Conservation (phyloP, 2,329 filamentous ascomycete genomes). For the Emericellopsis atlantica region DNA sequence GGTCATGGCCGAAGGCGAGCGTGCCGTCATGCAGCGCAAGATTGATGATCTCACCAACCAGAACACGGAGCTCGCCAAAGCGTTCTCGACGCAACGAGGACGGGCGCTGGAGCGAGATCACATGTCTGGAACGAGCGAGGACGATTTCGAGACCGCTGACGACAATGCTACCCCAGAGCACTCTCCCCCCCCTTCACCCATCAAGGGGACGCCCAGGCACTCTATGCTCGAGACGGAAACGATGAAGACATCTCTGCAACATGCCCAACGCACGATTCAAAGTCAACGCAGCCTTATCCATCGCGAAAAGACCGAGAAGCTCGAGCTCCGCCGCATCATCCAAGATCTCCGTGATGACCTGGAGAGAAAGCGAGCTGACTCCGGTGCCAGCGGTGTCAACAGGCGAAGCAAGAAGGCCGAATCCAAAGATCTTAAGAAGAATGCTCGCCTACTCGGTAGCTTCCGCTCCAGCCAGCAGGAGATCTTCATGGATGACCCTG, state of each 20-base stretch:
- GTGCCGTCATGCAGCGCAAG: constrained; percentile 65
- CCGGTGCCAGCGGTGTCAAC: constrained; percentile 27
- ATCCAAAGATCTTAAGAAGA: constrained; percentile 63
- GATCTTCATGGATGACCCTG: constrained; percentile 64
- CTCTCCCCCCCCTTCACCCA: constrained; percentile 79
- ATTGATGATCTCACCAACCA: constrained; percentile 79
- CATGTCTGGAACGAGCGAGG: constrained; percentile 43
- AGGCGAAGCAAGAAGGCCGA: constrained; percentile 53
- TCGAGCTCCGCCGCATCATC: constrained; percentile 87
- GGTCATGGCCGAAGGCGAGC: constrained; percentile 66
- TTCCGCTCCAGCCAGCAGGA: constrained; percentile 65
- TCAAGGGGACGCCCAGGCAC: constrained; percentile 85
- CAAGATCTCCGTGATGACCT: constrained; percentile 92
- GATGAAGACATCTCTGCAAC: constrained; percentile 81
- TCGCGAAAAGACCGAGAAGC: constrained; percentile 95
- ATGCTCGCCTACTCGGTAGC: constrained; percentile 63
- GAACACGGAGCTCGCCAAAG: constrained; percentile 82
- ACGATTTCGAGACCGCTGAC: constrained; percentile 50
- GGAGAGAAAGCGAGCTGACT: constrained; percentile 53
- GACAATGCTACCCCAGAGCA: constrained; percentile 73
- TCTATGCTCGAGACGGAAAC: constrained; percentile 91
- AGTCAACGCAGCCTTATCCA: constrained; percentile 91
- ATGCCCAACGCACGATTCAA: constrained; percentile 94
- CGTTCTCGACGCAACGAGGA: constrained; percentile 62
- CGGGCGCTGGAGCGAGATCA: constrained; percentile 53